Evolutionary conservation across 345 rosid genomes (phyloP), one percentile per base, ranked within the genome.

Genomic region (Populus simonii): DNA sequence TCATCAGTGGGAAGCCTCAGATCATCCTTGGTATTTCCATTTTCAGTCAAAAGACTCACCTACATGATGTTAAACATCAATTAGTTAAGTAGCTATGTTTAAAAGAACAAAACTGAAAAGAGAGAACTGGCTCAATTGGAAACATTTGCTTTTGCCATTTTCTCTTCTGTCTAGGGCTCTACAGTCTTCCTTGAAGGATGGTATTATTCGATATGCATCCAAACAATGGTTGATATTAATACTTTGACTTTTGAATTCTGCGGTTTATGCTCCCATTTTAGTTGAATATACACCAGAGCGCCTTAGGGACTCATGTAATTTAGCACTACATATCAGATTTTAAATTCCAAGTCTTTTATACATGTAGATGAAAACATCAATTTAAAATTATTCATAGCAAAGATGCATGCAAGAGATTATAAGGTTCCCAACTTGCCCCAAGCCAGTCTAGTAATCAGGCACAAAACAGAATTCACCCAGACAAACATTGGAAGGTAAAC

Each of bases 1-100:
- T 90, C 92, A 85, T 90, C 94, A 1, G 92, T 87, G 74, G 95
- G 93, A 80, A 91, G 95, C 89, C 82, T 91, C 79, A 88, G 86
- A 73, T 89, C 95, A 74, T 91, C 95, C 86, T 91, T 91, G 71
- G 95, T 91, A 81, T 76, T 83, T 73, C 93, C 92, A 79, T 74
- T 88, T 51, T 88, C 93, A 80, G 95, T 87, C 66, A 91, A 59
- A 74, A 91, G 93, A 77, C 95, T 91, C 84, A 88, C 95, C 93
- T 89, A 57, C 45, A 70, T 22, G 16, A 51, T 27, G 35, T 45
- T 31, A 43, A 73, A 59, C 61, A 51, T 15, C 53, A 23, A 38
- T 70, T 27, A 49, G 77, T 75, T 59, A 73, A 23, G 20, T 33
- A 16, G 51, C 57, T 7, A 31, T 11, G 49, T 66, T 70, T 33